A percentile compares a stretch with the other conserved stretches of the same genome.
Evolutionary conservation across 768 basidiomycete genomes (phyloP).

Genomic region (Pisolithus orientalis): DNA sequence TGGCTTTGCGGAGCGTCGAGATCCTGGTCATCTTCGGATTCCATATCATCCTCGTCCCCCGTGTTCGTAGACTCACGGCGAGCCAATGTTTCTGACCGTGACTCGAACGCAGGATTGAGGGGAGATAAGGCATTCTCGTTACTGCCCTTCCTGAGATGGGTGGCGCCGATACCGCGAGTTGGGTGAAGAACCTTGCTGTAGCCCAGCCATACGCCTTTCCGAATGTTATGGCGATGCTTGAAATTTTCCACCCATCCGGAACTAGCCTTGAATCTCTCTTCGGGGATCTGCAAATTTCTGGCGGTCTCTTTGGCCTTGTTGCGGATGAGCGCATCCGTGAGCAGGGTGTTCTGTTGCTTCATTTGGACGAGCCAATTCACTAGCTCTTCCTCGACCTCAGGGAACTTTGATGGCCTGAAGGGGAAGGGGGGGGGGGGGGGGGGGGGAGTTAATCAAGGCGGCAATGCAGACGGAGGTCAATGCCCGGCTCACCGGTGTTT

Average conservation of each 20-base stretch:
- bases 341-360: constrained; percentile 37
- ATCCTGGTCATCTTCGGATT: constrained; percentile 30
- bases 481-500: constrained; percentile 53
- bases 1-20: constrained; percentile 20
- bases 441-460: constrained; percentile 6
- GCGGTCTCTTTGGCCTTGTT: constrained; percentile 66
- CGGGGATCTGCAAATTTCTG: constrained; percentile 43
- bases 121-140: constrained; percentile 32
- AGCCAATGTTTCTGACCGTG: constrained; percentile 23
- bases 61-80: constrained; percentile 21
- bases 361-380: constrained; percentile 54
- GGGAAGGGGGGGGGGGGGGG: no score
- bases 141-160: constrained; percentile 32
- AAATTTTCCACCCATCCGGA: constrained; percentile 92
- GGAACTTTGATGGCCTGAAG: constrained; percentile 72
- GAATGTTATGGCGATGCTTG: constrained; percentile 75
- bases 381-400: constrained; percentile 64
- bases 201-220: constrained; percentile 53
- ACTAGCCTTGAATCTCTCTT: constrained; percentile 85
- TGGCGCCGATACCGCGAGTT: constrained; percentile 24
- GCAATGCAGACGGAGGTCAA: constrained; percentile 6
- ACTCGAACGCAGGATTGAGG: constrained; percentile 35
- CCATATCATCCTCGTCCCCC: constrained; percentile 32
- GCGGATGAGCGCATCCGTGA: constrained; percentile 63
- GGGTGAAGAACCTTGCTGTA: constrained; percentile 30